phyloP scores from a whole-genome alignment of 2,329 filamentous ascomycete species.

The Curvularia hawaiiensis region DNA sequence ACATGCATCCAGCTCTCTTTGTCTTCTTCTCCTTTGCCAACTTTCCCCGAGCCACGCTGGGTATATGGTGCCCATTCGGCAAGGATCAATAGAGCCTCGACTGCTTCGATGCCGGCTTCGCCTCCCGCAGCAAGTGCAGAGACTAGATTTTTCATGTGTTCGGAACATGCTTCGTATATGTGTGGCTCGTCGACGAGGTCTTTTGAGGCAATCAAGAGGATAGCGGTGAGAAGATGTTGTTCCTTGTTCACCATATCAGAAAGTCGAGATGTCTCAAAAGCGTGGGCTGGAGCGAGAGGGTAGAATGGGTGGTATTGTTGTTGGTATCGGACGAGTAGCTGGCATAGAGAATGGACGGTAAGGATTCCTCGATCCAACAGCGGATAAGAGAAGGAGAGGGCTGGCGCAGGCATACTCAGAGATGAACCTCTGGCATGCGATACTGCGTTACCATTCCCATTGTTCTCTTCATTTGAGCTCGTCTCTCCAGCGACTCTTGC shows the following conservation, averaged over 20 bases:
- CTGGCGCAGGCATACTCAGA: conserved; percentile 28
- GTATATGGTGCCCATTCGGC: conserved; percentile 76
- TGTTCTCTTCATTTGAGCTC: conserved; percentile 36
- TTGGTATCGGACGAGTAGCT: conserved; percentile 64
- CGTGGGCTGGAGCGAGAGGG: conserved; percentile 66
- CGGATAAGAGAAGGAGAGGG: conserved; percentile 49
- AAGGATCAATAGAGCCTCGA: conserved; percentile 71
- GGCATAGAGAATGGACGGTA: conserved; percentile 55
- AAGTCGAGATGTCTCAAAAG: conserved; percentile 61
- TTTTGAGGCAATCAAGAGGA: conserved; percentile 73
- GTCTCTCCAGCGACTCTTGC: conserved; percentile 52
- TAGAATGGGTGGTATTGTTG: conserved; percentile 73
- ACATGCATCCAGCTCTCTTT: conserved; percentile 80
- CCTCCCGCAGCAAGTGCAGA: conserved; percentile 70
- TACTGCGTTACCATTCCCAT: conserved; percentile 16
- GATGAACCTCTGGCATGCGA: conserved; percentile 22
- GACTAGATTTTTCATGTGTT: conserved; percentile 72
- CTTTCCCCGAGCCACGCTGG: conserved; percentile 63
- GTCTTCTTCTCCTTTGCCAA: conserved; percentile 75
- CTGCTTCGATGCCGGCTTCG: conserved; percentile 71
- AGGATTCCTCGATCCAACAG: conserved; percentile 51
- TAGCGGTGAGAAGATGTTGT: conserved; percentile 70
- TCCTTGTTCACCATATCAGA: conserved; percentile 64
- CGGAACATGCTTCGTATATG: conserved; percentile 69
- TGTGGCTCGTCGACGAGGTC: conserved; percentile 68